A percentile compares a stretch with the other conserved stretches of the same genome.
phyloP scores from a whole-genome alignment of 768 basidiomycete species.

The Lyophyllum decastes region DNA sequence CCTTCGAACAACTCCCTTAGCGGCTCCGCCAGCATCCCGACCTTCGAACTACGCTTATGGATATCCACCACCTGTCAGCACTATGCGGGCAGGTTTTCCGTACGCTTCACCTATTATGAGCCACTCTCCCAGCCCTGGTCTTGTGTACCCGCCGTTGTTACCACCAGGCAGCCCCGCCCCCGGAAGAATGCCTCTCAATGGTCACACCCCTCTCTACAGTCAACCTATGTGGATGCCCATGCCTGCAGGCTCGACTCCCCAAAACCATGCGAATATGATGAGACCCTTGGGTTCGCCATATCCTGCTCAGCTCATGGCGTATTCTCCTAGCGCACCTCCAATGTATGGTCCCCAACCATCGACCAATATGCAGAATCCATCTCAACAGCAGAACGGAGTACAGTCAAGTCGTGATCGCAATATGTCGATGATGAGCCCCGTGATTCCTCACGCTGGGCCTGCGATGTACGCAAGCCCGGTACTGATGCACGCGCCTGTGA shows the following conservation, averaged over 20 bases:
- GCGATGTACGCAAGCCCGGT: conserved; percentile 74
- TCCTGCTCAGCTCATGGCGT: conserved; percentile 63
- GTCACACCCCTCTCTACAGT: conserved; percentile 59
- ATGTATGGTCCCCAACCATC: conserved; percentile 53
- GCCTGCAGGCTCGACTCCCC: conserved; percentile 44
- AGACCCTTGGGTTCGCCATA: conserved; percentile 65
- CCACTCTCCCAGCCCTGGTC: conserved; percentile 66
- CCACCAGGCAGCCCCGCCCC: conserved; percentile 65
- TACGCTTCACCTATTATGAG: conserved; percentile 75
- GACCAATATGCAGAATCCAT: conserved; percentile 41
- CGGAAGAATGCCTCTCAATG: conserved; percentile 59
- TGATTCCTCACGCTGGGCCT: conserved; percentile 57
- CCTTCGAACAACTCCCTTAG: conserved; percentile 50
- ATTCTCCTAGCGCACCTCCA: conserved; percentile 52
- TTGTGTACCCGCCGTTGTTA: conserved; percentile 65
- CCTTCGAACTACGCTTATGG: conserved; percentile 42
- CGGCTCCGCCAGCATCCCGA: conserved; percentile 46
- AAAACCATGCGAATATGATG: conserved; percentile 52
- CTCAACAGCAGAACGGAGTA: conserved; percentile 39
- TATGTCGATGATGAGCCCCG: conserved; percentile 72
- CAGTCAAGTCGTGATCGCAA: conserved; percentile 47
- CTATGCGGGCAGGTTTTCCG: conserved; percentile 58
- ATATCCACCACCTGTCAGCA: conserved; percentile 45
- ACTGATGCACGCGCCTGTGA: conserved; percentile 62
- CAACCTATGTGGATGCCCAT: conserved; percentile 69